These are phyloP conservation scores for Ochetophila trinervis DNA, from an alignment of 306 rosid species.

Conservation along the genomic window DNA sequence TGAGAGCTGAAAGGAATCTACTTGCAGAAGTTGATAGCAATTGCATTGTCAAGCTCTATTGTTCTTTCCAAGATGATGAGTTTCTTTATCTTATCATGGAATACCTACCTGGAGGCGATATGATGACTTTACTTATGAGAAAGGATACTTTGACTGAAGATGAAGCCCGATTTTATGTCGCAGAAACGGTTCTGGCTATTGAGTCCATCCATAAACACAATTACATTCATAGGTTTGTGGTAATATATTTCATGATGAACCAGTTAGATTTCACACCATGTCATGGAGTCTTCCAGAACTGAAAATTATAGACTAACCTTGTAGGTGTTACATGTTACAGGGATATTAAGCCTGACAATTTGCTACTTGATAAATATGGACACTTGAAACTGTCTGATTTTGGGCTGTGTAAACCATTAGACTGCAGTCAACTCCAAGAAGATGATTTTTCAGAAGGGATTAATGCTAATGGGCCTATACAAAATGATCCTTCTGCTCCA, in stretches of 20 bases:
- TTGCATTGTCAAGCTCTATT: slow-evolving; percentile 93
- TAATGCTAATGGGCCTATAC: slow-evolving; percentile 52
- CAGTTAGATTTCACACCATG: background rate
- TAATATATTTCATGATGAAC: background rate
- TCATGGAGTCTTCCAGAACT: background rate
- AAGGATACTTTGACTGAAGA: slow-evolving; percentile 92
- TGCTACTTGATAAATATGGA: slow-evolving; percentile 90
- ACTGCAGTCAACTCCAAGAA: slow-evolving; percentile 80
- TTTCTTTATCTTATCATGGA: slow-evolving; percentile 95
- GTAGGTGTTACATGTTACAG: slow-evolving; percentile 44
- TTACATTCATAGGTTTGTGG: slow-evolving; percentile 79
- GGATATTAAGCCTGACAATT: slow-evolving; percentile 97
- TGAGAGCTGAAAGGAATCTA: slow-evolving; percentile 93
- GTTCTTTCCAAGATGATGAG: slow-evolving; percentile 93
- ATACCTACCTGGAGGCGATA: slow-evolving; percentile 97
- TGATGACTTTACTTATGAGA: slow-evolving; percentile 99
- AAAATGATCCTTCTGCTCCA: slow-evolving; percentile 62
- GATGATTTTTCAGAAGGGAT: slow-evolving; percentile 63
- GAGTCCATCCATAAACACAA: slow-evolving; percentile 96
- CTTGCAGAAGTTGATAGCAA: slow-evolving; percentile 99
- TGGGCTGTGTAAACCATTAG: slow-evolving; percentile 97
- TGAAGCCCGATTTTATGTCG: slow-evolving; percentile 93
- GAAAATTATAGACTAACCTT: slow-evolving; percentile 11
- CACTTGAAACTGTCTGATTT: slow-evolving; percentile 94
- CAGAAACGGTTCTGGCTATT: slow-evolving; percentile 82